Percentiles rank a stretch among this genome's conserved stretches.
phyloP scores from a whole-genome alignment of 306 rosid genomes.

The Hippophae tibetana region DNA sequence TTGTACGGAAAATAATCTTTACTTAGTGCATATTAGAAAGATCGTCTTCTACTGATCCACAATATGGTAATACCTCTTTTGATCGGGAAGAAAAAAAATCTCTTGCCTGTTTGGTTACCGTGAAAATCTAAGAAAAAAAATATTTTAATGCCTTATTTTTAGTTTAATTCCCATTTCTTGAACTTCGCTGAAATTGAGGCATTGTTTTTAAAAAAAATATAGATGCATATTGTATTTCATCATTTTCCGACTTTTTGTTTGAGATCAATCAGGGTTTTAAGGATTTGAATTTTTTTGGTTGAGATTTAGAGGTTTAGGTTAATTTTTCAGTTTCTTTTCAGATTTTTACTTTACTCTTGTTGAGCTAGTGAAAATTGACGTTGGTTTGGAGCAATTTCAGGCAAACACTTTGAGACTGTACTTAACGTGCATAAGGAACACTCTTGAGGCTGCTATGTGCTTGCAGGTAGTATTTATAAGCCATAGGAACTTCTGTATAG shows the following conservation, averaged over 20 bases:
- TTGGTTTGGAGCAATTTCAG: slow-evolving; percentile 24
- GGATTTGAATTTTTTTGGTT: neutral
- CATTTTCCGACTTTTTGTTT: neutral
- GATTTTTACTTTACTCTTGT: neutral
- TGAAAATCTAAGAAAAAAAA: slow-evolving; percentile 4
- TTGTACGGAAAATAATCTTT: too few relatives aligned
- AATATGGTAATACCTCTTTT: slow-evolving; percentile 10
- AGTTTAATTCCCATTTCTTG: neutral
- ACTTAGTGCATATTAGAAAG: too few relatives aligned
- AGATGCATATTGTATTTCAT: neutral
- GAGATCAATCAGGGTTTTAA: neutral
- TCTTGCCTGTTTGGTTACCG: slow-evolving; percentile 6
- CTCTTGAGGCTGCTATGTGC: slow-evolving; percentile 96
- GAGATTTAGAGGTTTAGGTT: neutral
- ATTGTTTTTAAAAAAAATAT: neutral
- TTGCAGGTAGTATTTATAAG: slow-evolving; percentile 46
- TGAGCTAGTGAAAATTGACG: slow-evolving; percentile 1
- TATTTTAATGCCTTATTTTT: neutral
- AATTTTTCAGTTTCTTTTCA: neutral
- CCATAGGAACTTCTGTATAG: neutral
- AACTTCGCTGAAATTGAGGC: neutral
- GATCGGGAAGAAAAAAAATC: too few relatives aligned
- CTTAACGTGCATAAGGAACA: slow-evolving; percentile 79
- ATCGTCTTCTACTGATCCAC: neutral
- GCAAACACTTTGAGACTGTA: slow-evolving; percentile 58